Evolutionary conservation across 306 rosid species (phyloP).

Genomic region (Nissolia schottii): DNA sequence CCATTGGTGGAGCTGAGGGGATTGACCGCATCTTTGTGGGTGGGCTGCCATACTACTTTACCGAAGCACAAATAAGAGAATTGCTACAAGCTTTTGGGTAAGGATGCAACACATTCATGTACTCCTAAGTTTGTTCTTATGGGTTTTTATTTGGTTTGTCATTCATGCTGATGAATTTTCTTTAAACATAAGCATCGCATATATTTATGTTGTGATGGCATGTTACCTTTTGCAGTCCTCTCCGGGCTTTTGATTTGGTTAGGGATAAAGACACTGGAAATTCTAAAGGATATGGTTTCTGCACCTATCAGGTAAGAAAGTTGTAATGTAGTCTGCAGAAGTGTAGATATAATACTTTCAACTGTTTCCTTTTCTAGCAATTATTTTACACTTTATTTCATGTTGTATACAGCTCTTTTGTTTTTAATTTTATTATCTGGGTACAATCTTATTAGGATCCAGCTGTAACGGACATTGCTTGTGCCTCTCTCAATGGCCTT

Average conservation of each 20-base stretch:
- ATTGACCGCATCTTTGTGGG: constrained; percentile 85
- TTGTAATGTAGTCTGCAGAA: constrained; percentile 10
- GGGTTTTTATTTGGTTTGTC: not conserved
- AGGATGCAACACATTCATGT: not conserved
- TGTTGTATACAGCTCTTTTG: not conserved
- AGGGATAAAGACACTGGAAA: constrained; percentile 83
- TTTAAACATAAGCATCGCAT: constrained; percentile 1
- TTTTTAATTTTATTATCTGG: constrained; percentile 20
- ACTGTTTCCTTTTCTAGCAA: not conserved
- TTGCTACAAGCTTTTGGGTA: constrained; percentile 80
- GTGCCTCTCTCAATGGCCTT: constrained; percentile 73
- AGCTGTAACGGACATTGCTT: constrained; percentile 72
- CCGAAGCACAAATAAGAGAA: constrained; percentile 68
- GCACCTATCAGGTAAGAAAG: constrained; percentile 63
- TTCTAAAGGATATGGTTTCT: constrained; percentile 84
- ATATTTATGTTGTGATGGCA: constrained; percentile 11
- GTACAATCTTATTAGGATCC: constrained; percentile 54
- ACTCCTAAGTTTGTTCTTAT: not conserved
- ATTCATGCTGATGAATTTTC: not conserved
- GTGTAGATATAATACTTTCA: not conserved
- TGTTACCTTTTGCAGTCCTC: constrained; percentile 51
- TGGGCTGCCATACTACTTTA: constrained; percentile 78
- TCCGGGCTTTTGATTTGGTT: constrained; percentile 69
- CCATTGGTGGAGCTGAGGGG: constrained; percentile 67
- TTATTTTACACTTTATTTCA: constrained; percentile 18